These are phyloP conservation scores for Marasmius sp. DNA, from an alignment of 1,284 basidiomycete species.

Conservation along the genomic window DNA sequence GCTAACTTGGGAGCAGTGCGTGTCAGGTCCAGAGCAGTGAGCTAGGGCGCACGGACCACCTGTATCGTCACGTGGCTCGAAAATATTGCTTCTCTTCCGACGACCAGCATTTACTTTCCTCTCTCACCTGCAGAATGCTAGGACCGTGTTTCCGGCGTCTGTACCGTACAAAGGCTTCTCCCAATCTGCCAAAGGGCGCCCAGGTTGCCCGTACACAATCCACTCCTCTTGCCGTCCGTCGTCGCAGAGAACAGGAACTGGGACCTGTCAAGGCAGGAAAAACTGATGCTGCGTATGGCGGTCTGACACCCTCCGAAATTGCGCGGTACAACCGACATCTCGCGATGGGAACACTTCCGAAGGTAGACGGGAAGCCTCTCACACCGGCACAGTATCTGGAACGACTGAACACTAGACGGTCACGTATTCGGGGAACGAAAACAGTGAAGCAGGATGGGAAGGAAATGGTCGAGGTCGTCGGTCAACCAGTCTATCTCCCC, in stretches of 20 bases:
- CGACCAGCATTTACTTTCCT: background rate
- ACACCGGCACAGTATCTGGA: conserved; percentile 59
- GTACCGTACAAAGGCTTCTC: conserved; percentile 41
- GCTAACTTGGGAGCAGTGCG: background rate
- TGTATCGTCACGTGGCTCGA: background rate
- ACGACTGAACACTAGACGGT: conserved; percentile 52
- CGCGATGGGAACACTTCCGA: conserved; percentile 50
- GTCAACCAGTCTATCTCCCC: conserved; percentile 85
- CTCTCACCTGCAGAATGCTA: background rate
- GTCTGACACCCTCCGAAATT: conserved; percentile 62
- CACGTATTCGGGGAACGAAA: conserved; percentile 64
- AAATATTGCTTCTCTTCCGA: background rate
- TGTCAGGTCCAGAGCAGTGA: background rate
- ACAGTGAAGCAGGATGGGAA: conserved; percentile 38
- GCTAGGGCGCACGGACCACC: background rate
- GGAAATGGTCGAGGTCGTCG: conserved; percentile 57
- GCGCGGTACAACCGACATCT: conserved; percentile 57
- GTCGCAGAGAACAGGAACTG: conserved; percentile 59
- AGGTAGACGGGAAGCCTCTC: conserved; percentile 37
- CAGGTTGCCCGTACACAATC: conserved; percentile 63
- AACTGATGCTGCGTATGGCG: conserved; percentile 50
- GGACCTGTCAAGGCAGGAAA: conserved; percentile 34
- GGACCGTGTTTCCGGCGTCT: conserved; percentile 35
- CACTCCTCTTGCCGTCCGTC: conserved; percentile 67
- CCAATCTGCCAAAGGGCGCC: conserved; percentile 26